Base-by-base conservation (phyloP, 2,329 filamentous ascomycete genomes). In the Alternaria brassicae region DNA sequence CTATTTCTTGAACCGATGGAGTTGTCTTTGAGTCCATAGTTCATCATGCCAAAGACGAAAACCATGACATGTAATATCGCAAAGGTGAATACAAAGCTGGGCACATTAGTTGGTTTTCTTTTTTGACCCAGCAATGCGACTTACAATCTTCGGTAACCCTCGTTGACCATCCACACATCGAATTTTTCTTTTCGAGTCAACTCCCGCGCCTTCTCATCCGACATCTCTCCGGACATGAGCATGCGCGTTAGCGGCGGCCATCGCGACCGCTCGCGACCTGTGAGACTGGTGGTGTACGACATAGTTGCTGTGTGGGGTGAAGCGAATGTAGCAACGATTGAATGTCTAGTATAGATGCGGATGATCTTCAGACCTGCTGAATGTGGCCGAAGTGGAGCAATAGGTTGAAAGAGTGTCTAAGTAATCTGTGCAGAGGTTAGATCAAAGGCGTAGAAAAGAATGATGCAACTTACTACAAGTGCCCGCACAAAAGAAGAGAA, bases 91-190 rank as follows among this genome's bases (percentile, higher is more conserved):
- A 94, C 90, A 71, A 93, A 92, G 69, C 90, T 91, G 37, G 8
- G 28, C 41, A 25, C n/a, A 67, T 80, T 74, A 79, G 74, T 59
- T 52, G 34, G n/a, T 21, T 32, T 34, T 42, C 25, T 34, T 19
- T 2, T 21, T 15, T 10, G 1, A 13, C 28, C n/a, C 13, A 32
- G 12, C 8, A 7, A 23, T n/a, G 19, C 10, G 12, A 85, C 89
- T 57, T 83, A 92, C 87, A 94, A 84, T 86, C 90, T 84, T 75
- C 90, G 85, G 76, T 92, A 93, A 61, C 91, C 91, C 76, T 94
- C 91, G 75, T 94, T 94, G 62, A 94, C 89, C 91, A 95, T 93
- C 91, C 91, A 95, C 66, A 88, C 84, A 77, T 93, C 89, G 73
- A 94, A 90, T 75, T 86, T 90, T 77, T 94, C 90, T 72, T 86